Evolutionary conservation across 345 rosid species (phyloP), one percentile per base, ranked within the genome.

Genomic region (Rhizophora mangle): DNA sequence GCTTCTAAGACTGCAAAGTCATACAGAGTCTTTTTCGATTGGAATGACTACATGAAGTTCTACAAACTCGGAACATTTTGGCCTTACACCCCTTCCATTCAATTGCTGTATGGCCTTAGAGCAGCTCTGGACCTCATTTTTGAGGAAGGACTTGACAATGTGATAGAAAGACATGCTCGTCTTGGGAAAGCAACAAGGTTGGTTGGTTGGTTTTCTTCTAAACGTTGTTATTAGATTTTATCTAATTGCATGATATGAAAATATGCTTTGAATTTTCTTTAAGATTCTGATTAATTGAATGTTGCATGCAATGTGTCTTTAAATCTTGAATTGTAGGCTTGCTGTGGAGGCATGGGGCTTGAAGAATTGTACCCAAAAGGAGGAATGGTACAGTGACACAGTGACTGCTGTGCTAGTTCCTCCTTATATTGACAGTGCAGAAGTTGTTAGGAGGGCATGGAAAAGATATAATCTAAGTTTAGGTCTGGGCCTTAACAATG

Each of bases 271-370:
- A 47, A 19, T 46, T 37, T 39, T 43, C 43, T 2, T 32, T 4
- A 19, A 34, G 49, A 58, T 6, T 22, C 15, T 67, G 65, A 27
- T n/a, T 29, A 30, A 29, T 56, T 6, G 11, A 61, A 56, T 63
- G 18, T n/a, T 34, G 24, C 19, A 64, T 24, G 30, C 27, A 19
- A 32, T 54, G 24, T 53, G 39, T 49, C 15, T 34, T 51, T 34
- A 51, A 24, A 32, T 15, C 21, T 26, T 67, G 21, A 55, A 62
- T 26, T 69, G 63, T 67, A 95, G 99, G 96, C 87, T 92, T 49
- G 99, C 99, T 19, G 98, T 92, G 73, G 98, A 95, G 85, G 99
- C 98, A n/a, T 95, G 99, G 98, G 99, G 99, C 19, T 76, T 95
- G 86, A 95, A 90, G 84, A 95, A 95, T 81, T 92, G 99, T 80